phyloP scores from a whole-genome alignment of 306 rosid genomes.

The Corylus avellana region DNA sequence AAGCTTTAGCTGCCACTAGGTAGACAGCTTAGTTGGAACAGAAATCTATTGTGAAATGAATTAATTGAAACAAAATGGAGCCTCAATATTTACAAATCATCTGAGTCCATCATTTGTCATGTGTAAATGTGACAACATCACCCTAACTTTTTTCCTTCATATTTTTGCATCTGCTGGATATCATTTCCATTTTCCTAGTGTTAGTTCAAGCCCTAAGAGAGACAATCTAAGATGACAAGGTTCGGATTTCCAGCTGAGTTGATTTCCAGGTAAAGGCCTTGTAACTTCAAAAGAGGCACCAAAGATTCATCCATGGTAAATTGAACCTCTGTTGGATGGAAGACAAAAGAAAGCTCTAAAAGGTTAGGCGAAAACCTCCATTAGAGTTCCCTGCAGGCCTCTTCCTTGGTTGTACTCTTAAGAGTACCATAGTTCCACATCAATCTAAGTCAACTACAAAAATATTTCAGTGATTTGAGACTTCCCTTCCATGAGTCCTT shows the following conservation, averaged over 20 bases:
- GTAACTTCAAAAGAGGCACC: neutral
- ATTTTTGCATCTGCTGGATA: neutral
- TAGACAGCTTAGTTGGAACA: neutral
- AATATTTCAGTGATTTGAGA: conserved; percentile 43
- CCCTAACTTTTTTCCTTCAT: neutral
- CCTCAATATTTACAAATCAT: conserved; percentile 3
- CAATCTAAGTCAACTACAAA: conserved; percentile 14
- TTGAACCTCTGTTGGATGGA: neutral
- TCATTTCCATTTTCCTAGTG: neutral
- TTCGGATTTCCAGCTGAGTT: neutral
- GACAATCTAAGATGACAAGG: neutral
- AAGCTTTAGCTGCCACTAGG: neutral
- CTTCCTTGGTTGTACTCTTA: neutral
- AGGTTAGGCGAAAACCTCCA: neutral
- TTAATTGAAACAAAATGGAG: neutral
- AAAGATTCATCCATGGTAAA: conserved; percentile 12
- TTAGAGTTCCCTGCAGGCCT: conserved; percentile 3
- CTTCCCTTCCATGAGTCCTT: conserved; percentile 29
- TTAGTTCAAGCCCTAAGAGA: neutral
- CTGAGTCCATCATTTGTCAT: neutral
- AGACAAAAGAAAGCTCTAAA: neutral
- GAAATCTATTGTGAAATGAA: neutral
- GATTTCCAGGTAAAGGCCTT: neutral
- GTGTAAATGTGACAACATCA: neutral
- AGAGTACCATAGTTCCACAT: neutral